phyloP scores from a whole-genome alignment of 805 yeast genomes.

The Danielia reshetovae region DNA sequence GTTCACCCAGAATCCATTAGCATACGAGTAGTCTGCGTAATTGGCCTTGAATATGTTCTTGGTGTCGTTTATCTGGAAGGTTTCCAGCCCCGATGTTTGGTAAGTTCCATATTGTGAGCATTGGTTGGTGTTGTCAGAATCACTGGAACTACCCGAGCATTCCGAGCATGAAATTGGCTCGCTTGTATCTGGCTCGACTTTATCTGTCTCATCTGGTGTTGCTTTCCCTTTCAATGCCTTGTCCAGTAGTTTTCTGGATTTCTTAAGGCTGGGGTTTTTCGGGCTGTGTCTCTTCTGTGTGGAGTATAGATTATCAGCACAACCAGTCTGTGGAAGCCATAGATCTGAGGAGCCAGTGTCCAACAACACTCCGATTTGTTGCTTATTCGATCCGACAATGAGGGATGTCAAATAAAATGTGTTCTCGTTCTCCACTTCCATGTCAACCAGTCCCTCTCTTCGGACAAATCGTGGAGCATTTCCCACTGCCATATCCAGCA shows the following conservation, averaged over 20 bases:
- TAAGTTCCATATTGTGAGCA: neutral
- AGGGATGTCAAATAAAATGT: conserved; percentile 4
- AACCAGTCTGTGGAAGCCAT: conserved; percentile 33
- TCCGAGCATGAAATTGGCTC: too few relatives aligned
- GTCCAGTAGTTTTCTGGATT: too few relatives aligned
- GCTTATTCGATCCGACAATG: conserved; percentile 22
- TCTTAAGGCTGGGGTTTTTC: too few relatives aligned
- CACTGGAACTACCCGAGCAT: too few relatives aligned
- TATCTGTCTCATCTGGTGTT: too few relatives aligned
- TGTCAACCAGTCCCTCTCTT: neutral
- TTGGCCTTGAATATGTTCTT: neutral
- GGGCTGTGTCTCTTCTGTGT: too few relatives aligned
- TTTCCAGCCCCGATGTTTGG: neutral
- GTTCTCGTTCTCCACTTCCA: conserved; percentile 1
- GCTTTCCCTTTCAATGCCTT: too few relatives aligned
- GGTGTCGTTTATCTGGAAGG: neutral
- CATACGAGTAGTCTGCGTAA: conserved; percentile 1
- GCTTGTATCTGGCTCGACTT: too few relatives aligned
- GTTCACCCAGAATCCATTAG: conserved; percentile 1
- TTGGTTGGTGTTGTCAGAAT: too few relatives aligned
- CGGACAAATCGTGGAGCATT: too few relatives aligned
- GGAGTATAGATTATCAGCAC: too few relatives aligned
- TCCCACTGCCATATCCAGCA: neutral
- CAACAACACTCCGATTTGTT: conserved; percentile 25
- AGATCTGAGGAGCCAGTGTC: conserved; percentile 40